phyloP scores from a whole-genome alignment of 2,329 filamentous ascomycete species.

The Parastagonospora nodorum region DNA sequence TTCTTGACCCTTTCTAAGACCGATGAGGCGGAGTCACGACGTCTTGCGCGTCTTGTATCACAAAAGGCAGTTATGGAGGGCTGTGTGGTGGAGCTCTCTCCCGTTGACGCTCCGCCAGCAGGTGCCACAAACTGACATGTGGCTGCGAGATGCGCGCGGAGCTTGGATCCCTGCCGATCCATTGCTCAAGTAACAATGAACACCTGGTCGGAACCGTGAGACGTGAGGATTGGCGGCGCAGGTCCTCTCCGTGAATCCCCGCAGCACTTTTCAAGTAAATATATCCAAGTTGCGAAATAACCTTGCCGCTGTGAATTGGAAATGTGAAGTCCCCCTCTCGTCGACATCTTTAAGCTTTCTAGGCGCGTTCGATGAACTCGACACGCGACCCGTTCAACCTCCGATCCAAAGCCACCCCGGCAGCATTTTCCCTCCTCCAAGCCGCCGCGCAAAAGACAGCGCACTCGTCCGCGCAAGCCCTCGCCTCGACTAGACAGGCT shows the following conservation, averaged over 20 bases:
- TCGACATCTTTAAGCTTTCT: no score
- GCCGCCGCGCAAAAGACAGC: slow-evolving; percentile 34
- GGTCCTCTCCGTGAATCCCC: no score
- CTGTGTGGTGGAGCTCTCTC: slow-evolving; percentile 3
- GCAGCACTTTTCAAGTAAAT: no score
- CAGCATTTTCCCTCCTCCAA: slow-evolving; percentile 39
- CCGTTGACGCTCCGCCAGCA: slow-evolving; percentile 17
- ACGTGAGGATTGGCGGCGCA: slow-evolving; percentile 1
- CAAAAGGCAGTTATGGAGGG: background rate
- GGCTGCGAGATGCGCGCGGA: background rate
- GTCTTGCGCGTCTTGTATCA: slow-evolving; percentile 1
- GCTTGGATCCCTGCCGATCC: slow-evolving; percentile 22
- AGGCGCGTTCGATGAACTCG: slow-evolving; percentile 45
- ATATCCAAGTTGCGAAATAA: no score
- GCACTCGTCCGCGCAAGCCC: slow-evolving; percentile 15
- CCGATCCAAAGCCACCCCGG: slow-evolving; percentile 40
- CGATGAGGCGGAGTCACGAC: slow-evolving; percentile 11
- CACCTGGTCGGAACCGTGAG: slow-evolving; percentile 22
- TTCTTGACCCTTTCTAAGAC: background rate
- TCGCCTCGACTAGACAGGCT: slow-evolving; percentile 38
- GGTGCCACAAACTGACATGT: slow-evolving; percentile 1
- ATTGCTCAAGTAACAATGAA: slow-evolving; percentile 24
- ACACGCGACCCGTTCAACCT: slow-evolving; percentile 53
- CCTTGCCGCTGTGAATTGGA: no score
- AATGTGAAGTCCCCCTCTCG: no score